Base-by-base conservation (phyloP, 1,139 yeast species). In the Suhomyces bribrorum region DNA sequence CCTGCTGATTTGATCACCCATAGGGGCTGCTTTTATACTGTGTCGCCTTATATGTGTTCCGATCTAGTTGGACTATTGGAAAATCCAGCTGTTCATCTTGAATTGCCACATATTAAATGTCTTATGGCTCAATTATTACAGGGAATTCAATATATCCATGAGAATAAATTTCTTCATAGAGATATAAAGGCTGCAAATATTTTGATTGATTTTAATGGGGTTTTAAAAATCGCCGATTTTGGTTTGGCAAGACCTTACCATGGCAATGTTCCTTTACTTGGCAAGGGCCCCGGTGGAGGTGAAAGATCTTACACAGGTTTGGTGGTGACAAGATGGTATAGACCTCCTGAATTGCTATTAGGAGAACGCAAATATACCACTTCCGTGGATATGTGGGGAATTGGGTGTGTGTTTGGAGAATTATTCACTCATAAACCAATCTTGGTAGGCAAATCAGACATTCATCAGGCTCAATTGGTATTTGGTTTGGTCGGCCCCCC, bases 331-430 rank as follows among this genome's bases (percentile, higher is more conserved):
- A 68, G 98, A 51, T 92, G 98, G 98, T 92, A 94, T 61, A 73
- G 99, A 42, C 95, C 98, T 0, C 98, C 97, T 0, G 97, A 92
- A 59, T 72, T 92, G 15, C 73, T 92, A 16, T 64, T 92, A 38
- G 97, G 97, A 2, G 96, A 89, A 50, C 71, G 85, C 45, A 71
- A 76, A 43, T 92, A 92, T 56, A 89, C 97, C 2, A 86, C 97
- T 0, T 95, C 97, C 0, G 90, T 92, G 14, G 97, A 92, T 62
- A 75, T 92, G 63, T 92, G 98, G 98, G 97, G 97, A 1, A 79
- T 87, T 9, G 98, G 98, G 2, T 94, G 98, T 64, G 95, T 94
- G 0, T 83, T 94, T 61, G 98, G 89, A 0, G 99, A 94, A 60
- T 72, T 90, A 54, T 92, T 86, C 63, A 79, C 80, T 28, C 77